Evolutionary conservation across 179 eudicot species (phyloP).

Genomic region (Spinacia oleracea): DNA sequence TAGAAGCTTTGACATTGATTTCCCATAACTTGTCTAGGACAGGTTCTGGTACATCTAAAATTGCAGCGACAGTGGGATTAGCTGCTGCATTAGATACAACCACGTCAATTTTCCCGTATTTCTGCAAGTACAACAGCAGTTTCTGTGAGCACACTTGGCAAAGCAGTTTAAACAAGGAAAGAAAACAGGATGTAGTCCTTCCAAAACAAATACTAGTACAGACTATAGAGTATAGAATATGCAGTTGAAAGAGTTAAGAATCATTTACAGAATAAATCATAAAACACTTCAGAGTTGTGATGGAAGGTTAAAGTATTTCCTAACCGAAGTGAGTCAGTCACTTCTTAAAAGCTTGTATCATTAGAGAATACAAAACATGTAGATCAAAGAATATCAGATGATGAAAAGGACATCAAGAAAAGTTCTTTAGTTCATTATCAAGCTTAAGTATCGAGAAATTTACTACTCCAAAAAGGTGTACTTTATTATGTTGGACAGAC

Average conservation of each 20-base stretch:
- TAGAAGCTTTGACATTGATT: slow-evolving; percentile 82
- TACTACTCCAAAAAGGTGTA: background rate
- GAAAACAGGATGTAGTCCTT: background rate
- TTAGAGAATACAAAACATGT: background rate
- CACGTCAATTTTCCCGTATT: slow-evolving; percentile 83
- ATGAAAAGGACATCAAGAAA: background rate
- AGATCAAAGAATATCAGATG: background rate
- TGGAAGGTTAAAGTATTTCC: background rate
- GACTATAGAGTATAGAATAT: background rate
- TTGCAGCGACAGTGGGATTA: slow-evolving; percentile 63
- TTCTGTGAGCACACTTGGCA: slow-evolving; percentile 1
- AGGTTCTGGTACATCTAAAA: slow-evolving; percentile 71
- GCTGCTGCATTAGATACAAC: slow-evolving; percentile 90
- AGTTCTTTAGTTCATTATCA: background rate
- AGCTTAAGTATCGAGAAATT: background rate
- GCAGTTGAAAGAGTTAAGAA: background rate
- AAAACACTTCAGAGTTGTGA: background rate
- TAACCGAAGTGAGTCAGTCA: background rate
- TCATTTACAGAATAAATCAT: too few relatives aligned
- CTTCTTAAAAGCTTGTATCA: background rate
- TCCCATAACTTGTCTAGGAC: slow-evolving; percentile 95
- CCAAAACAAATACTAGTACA: background rate
- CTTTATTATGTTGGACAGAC: background rate
- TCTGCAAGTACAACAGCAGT: slow-evolving; percentile 51
- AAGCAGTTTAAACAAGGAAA: background rate